Evolutionary conservation across 305 asterid species (phyloP), one percentile per base, ranked within the genome.

Genomic region (Plantago coronopus): DNA sequence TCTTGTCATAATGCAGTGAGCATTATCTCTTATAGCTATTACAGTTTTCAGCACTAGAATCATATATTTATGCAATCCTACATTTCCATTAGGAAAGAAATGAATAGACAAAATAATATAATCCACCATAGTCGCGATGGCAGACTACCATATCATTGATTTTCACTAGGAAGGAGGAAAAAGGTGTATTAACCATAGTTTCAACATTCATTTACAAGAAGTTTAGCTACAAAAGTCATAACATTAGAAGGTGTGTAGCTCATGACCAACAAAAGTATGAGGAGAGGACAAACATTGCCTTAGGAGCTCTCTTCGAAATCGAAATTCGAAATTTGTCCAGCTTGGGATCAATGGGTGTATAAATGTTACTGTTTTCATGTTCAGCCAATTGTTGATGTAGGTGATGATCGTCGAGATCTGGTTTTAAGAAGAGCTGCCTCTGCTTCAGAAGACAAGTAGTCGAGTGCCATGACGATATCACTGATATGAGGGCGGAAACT

Each of bases 381-480:
- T 34, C 40, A 6, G 40, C 9, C 40, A 34, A 34, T 1, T 34
- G 40, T 14, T 13, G 77, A 51, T 15, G 75, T 72, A 46, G 73
- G 47, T 22, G 61, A 21, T 22, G 62, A 40, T 17, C 67, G 27
- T 8, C 59, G 67, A 15, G 75, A 48, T 31, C 68, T 48, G 23
- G 42, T 58, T 29, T 44, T 71, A 22, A 23, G 66, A 22, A 23
- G 66, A 13, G 75, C 70, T 20, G 77, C 69, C 18, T 77, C 81
- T 1, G 81, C 86, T 62, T 79, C 78, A 49, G 82, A 61, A 63
- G 74, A 76, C 12, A 89, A 67, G 76, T 75, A 87, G 15, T 87
- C 95, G n/a, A 89, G 89, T 8, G 97, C 97, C 14, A 61, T 73
- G 17, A 77, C 94, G 31, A 89, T 79, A 44, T 87, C 97, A n/a